These are phyloP conservation scores for Cladophialophora psammophila DNA, from an alignment of 2,329 filamentous ascomycete species.

Conservation along the genomic window DNA sequence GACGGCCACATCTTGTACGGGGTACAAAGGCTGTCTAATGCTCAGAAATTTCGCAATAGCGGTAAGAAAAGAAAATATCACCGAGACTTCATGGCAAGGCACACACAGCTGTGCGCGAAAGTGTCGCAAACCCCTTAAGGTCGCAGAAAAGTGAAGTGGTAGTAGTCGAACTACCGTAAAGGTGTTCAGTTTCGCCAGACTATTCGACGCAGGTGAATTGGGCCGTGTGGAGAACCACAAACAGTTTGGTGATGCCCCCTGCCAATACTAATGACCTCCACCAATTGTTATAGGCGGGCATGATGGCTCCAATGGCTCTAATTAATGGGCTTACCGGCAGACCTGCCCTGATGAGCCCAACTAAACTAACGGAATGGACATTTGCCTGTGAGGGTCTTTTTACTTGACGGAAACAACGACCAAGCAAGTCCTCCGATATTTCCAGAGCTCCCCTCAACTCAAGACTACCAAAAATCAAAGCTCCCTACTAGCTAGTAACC, in stretches of 20 bases:
- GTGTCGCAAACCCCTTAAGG: constrained; percentile 4
- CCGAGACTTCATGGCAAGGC: constrained; percentile 25
- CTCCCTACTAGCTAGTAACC: not conserved
- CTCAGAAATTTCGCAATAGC: constrained; percentile 4
- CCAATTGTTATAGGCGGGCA: constrained; percentile 5
- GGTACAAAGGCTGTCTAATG: constrained; percentile 3
- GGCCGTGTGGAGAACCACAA: constrained; percentile 12
- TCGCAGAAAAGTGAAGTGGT: constrained; percentile 7
- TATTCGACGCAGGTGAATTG: constrained; percentile 11
- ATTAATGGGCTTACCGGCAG: not conserved
- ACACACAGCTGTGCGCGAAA: not conserved
- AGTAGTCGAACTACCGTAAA: constrained; percentile 9
- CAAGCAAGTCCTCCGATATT: not conserved
- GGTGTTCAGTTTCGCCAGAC: constrained; percentile 18
- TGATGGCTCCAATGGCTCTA: not conserved
- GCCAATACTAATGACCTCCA: not conserved
- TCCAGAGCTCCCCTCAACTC: not conserved
- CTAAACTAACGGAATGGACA: not conserved
- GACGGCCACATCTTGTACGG: constrained; percentile 31
- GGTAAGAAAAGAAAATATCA: constrained; percentile 12
- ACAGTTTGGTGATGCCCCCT: not conserved
- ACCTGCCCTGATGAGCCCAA: not conserved
- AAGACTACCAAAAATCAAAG: not conserved
- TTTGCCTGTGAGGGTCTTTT: not conserved
- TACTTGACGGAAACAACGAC: not conserved